Evolutionary conservation across 1,284 basidiomycete species (phyloP).

Genomic region (Xanthoconium separans): DNA sequence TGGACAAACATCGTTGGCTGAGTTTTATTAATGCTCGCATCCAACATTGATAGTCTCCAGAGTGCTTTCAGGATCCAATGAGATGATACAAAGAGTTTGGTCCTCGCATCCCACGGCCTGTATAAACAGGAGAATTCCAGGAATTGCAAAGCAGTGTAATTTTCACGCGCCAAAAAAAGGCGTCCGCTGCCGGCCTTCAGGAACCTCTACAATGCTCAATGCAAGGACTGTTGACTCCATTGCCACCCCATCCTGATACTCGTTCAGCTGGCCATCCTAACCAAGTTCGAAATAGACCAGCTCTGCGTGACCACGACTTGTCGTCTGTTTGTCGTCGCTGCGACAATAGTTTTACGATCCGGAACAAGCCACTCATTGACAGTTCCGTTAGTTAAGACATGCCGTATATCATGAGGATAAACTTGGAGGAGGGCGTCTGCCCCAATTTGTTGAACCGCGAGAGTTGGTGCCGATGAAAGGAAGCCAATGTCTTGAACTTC

Average conservation of each 20-base stretch:
- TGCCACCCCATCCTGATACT: slow-evolving; percentile 95
- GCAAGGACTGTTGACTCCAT: slow-evolving; percentile 97
- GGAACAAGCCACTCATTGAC: slow-evolving; percentile 95
- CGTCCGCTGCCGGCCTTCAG: slow-evolving; percentile 90
- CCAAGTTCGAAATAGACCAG: slow-evolving; percentile 96
- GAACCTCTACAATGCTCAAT: slow-evolving; percentile 91
- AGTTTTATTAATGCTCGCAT: slow-evolving; percentile 94
- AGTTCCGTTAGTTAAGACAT: slow-evolving; percentile 83
- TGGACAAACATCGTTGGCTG: slow-evolving; percentile 97
- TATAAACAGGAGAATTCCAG: slow-evolving; percentile 6
- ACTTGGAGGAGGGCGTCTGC: slow-evolving; percentile 90
- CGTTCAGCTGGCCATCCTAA: slow-evolving; percentile 93
- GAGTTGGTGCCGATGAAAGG: slow-evolving; percentile 88
- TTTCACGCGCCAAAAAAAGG: slow-evolving; percentile 80
- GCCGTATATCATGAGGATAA: slow-evolving; percentile 91
- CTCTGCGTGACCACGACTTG: slow-evolving; percentile 96
- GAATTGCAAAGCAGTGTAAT: background rate
- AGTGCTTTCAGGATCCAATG: slow-evolving; percentile 93
- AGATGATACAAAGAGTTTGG: slow-evolving; percentile 96
- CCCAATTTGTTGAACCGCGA: slow-evolving; percentile 97
- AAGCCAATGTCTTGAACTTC: slow-evolving; percentile 97
- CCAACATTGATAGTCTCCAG: slow-evolving; percentile 96
- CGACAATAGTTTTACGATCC: slow-evolving; percentile 80
- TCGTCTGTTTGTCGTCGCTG: slow-evolving; percentile 90
- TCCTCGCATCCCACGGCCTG: slow-evolving; percentile 98